Percentiles rank a stretch among this genome's conserved stretches.
Conservation (phyloP, 306 rosid genomes). For the Pachyrhizus erosus region DNA sequence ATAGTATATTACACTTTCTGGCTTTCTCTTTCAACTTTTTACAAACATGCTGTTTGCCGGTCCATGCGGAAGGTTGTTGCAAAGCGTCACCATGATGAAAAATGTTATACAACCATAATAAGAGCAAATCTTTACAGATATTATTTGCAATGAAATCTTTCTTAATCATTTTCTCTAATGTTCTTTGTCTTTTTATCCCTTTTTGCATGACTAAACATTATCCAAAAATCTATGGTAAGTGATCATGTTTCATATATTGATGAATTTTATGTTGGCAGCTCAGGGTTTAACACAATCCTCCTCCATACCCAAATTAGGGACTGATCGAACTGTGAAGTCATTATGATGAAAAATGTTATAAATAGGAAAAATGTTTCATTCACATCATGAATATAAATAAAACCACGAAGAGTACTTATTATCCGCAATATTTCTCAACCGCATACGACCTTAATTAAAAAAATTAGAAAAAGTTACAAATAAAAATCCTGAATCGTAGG, state of each 20-base stretch:
- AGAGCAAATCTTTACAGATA: too few relatives aligned
- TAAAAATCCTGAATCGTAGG: background rate
- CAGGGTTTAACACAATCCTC: too few relatives aligned
- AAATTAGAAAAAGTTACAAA: background rate
- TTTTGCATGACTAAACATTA: too few relatives aligned
- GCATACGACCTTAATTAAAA: background rate
- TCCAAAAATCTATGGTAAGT: too few relatives aligned
- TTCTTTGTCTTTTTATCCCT: too few relatives aligned
- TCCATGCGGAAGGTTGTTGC: background rate
- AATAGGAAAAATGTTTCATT: background rate
- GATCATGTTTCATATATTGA: too few relatives aligned
- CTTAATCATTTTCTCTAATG: too few relatives aligned
- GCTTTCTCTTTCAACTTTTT: slow-evolving; percentile 5
- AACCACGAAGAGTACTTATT: background rate
- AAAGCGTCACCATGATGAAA: background rate
- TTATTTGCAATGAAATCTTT: too few relatives aligned
- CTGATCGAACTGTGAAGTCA: too few relatives aligned
- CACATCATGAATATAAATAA: background rate
- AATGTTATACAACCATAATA: background rate
- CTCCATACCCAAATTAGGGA: too few relatives aligned
- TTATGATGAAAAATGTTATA: too few relatives aligned
- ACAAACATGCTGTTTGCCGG: slow-evolving; percentile 16
- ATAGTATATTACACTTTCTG: background rate
- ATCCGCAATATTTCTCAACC: background rate
- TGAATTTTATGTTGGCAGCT: too few relatives aligned